These are phyloP conservation scores for Onygenales sp. DNA, from an alignment of 2,329 filamentous ascomycete species.

Conservation along the genomic window DNA sequence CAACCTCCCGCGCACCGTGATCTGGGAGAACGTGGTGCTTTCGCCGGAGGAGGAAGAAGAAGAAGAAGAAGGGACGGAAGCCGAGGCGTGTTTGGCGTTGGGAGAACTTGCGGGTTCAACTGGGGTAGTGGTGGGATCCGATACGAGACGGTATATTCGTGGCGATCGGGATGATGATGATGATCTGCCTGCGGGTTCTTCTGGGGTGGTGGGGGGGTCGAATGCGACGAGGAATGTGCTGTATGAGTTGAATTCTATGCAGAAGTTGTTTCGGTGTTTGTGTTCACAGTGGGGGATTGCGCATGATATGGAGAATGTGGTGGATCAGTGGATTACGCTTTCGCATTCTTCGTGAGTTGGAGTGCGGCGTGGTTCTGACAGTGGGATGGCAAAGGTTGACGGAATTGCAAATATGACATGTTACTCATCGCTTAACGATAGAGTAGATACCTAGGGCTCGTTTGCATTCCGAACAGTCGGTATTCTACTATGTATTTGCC, in stretches of 20 bases:
- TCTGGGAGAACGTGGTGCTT: slow-evolving; percentile 34
- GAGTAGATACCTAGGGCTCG: too few species aligned
- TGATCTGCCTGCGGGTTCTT: not conserved
- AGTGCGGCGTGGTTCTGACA: too few species aligned
- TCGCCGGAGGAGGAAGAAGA: slow-evolving; percentile 20
- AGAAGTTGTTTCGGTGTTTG: slow-evolving; percentile 37
- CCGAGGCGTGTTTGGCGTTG: slow-evolving; percentile 12
- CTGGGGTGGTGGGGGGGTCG: slow-evolving; percentile 13
- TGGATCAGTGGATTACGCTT: slow-evolving; percentile 36
- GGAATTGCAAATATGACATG: too few species aligned
- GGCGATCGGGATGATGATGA: slow-evolving; percentile 11
- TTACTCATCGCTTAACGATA: too few species aligned
- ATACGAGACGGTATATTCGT: slow-evolving; percentile 30
- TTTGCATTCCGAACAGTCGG: too few species aligned
- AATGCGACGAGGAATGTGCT: slow-evolving; percentile 30
- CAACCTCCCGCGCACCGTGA: slow-evolving; percentile 28
- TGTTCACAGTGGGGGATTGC: slow-evolving; percentile 38
- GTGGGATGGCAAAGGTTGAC: too few species aligned
- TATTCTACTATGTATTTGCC: too few species aligned
- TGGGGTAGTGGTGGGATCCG: slow-evolving; percentile 16
- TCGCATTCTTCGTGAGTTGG: slow-evolving; percentile 22
- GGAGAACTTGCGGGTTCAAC: slow-evolving; percentile 1
- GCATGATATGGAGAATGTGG: slow-evolving; percentile 36
- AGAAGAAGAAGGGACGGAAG: slow-evolving; percentile 14
- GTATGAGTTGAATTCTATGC: slow-evolving; percentile 40